phyloP scores from a whole-genome alignment of 768 basidiomycete species.

The Lentinus tigrinus region DNA sequence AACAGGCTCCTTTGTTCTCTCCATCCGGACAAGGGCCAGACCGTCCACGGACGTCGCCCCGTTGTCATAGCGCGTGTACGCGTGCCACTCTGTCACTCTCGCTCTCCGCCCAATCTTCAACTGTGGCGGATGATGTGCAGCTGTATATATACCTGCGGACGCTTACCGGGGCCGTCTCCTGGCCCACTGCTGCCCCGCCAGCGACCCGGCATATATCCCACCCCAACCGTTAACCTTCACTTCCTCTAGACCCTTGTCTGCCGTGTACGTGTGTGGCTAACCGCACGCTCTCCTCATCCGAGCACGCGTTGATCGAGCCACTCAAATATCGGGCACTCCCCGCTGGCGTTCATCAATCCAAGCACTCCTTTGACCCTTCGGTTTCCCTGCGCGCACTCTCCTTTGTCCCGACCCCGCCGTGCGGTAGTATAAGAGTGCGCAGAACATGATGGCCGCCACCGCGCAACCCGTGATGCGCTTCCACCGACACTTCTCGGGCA shows the following conservation, averaged over 20 bases:
- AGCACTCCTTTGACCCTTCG: slow-evolving; percentile 7
- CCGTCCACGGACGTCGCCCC: slow-evolving; percentile 1
- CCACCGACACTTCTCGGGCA: background rate
- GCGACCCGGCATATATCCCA: background rate
- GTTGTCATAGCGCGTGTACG: slow-evolving; percentile 18
- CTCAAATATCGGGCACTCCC: background rate
- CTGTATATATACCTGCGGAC: background rate
- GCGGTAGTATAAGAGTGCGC: background rate
- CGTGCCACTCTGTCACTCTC: slow-evolving; percentile 11
- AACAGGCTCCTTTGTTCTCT: slow-evolving; percentile 14
- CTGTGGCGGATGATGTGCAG: background rate
- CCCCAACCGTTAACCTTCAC: background rate
- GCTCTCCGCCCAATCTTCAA: slow-evolving; percentile 9
- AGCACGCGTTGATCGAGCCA: slow-evolving; percentile 12
- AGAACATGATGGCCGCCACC: slow-evolving; percentile 9
- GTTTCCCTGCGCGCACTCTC: background rate
- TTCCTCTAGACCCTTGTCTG: background rate
- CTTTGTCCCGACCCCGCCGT: slow-evolving; percentile 11
- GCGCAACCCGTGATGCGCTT: background rate
- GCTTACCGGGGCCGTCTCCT: background rate
- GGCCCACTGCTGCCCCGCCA: background rate
- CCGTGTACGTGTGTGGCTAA: slow-evolving; percentile 12
- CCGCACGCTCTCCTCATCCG: slow-evolving; percentile 3
- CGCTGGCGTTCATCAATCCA: background rate
- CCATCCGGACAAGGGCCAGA: background rate